Percentiles rank a stretch among this genome's conserved stretches.
Evolutionary conservation across 139 green algal species (phyloP).

Genomic region (Haematococcus lacustris): DNA sequence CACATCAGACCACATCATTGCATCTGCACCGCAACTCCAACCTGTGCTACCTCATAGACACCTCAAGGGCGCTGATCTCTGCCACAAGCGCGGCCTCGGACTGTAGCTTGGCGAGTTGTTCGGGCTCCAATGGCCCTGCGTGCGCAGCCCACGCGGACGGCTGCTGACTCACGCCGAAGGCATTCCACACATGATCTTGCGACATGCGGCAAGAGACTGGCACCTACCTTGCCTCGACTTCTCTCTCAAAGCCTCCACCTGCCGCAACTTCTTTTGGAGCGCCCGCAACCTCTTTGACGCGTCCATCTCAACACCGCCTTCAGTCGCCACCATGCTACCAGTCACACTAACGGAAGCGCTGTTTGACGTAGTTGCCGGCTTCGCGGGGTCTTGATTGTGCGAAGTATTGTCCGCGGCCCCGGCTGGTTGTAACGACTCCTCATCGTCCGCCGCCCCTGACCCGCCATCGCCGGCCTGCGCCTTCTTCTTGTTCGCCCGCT

Average conservation of each 20-base stretch:
- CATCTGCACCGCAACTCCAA: background rate
- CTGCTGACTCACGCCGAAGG: too few relatives aligned
- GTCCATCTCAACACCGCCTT: slow-evolving; percentile 23
- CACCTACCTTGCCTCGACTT: slow-evolving; percentile 25
- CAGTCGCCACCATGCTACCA: background rate
- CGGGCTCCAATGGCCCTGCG: background rate
- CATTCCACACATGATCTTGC: too few relatives aligned
- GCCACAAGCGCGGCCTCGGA: background rate
- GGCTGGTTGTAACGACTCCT: background rate
- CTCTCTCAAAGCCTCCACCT: slow-evolving; percentile 62
- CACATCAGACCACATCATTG: background rate
- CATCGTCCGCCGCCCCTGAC: slow-evolving; percentile 6
- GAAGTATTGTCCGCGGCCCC: too few relatives aligned
- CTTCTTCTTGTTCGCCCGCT: slow-evolving; percentile 43
- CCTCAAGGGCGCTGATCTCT: background rate
- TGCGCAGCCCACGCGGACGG: background rate
- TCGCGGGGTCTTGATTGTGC: too few relatives aligned
- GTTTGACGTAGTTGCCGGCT: too few relatives aligned
- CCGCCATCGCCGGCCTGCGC: background rate
- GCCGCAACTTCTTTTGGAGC: slow-evolving; percentile 70
- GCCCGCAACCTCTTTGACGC: slow-evolving; percentile 41
- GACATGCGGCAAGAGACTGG: background rate
- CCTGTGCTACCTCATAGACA: background rate
- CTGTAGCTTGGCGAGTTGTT: background rate
- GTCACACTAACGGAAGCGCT: too few relatives aligned